phyloP scores from a whole-genome alignment of 345 rosid genomes.

The Camelina laxa region DNA sequence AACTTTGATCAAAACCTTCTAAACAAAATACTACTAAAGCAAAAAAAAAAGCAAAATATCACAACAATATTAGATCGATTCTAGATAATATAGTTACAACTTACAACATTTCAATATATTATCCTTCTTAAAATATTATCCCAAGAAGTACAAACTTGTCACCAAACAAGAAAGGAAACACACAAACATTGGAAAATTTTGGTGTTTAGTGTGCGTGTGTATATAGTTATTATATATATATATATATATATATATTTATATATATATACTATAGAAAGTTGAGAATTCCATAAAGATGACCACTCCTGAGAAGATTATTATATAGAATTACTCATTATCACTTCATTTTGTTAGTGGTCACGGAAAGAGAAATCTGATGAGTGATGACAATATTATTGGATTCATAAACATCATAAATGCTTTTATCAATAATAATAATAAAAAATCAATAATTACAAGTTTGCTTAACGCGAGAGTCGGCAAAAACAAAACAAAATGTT shows the following conservation, averaged over 20 bases:
- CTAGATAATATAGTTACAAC: neutral
- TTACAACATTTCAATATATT: neutral
- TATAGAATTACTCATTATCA: neutral
- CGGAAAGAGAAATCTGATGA: conserved; percentile 25
- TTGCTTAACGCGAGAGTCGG: conserved; percentile 25
- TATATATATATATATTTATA: too few species aligned
- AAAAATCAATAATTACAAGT: conserved; percentile 1
- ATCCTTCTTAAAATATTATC: neutral
- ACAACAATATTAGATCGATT: neutral
- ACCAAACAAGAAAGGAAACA: neutral
- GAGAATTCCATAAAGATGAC: conserved; percentile 29
- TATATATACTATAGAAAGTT: neutral
- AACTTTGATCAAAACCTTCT: neutral
- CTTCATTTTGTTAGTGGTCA: conserved; percentile 26
- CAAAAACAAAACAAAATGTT: conserved; percentile 14
- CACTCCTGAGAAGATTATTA: conserved; percentile 3
- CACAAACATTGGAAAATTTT: neutral
- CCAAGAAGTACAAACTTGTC: conserved; percentile 15
- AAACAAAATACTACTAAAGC: neutral
- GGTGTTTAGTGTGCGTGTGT: conserved; percentile 13
- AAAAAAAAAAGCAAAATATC: neutral
- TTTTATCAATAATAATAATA: conserved; percentile 5
- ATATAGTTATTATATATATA: neutral
- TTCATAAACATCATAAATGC: conserved; percentile 12
- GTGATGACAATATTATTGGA: conserved; percentile 27